Conservation (phyloP, 2,329 filamentous ascomycete species). For the Colletotrichum melonis region DNA sequence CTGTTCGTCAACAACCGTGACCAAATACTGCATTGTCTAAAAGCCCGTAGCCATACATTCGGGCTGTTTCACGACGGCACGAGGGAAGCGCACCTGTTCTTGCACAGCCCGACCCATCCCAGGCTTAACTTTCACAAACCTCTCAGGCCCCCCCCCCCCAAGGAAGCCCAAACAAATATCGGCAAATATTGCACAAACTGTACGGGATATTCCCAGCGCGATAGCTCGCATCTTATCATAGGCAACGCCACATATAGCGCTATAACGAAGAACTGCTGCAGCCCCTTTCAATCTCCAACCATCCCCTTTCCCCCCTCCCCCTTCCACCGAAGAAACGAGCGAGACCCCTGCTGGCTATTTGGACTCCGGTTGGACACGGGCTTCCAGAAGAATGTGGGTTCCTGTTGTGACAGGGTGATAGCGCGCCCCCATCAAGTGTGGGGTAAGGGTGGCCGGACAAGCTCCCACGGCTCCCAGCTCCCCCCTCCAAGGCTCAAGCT, state of each 20-base stretch:
- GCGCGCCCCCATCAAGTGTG: conserved; percentile 5
- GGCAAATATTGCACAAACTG: conserved; percentile 12
- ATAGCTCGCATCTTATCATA: conserved; percentile 31
- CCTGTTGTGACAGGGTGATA: background rate
- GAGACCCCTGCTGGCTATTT: conserved; percentile 2
- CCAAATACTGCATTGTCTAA: background rate
- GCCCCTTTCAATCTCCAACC: conserved; percentile 24
- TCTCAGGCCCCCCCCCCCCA: background rate
- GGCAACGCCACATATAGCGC: background rate
- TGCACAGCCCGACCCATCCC: background rate
- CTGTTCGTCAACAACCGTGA: background rate
- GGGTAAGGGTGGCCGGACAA: conserved; percentile 21
- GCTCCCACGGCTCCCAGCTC: background rate
- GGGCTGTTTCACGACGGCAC: conserved; percentile 15
- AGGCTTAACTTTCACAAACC: background rate
- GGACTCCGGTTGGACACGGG: conserved; percentile 23
- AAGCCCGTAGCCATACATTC: conserved; percentile 7
- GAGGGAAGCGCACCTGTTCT: background rate
- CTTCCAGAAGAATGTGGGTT: conserved; percentile 33
- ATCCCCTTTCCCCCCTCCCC: background rate
- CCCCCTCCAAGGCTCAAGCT: background rate
- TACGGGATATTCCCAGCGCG: conserved; percentile 5
- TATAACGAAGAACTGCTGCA: background rate
- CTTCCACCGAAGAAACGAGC: conserved; percentile 1
- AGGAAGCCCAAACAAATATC: conserved; percentile 6